phyloP scores from a whole-genome alignment of 2,329 filamentous ascomycete genomes.

The Aphanocladium album region DNA sequence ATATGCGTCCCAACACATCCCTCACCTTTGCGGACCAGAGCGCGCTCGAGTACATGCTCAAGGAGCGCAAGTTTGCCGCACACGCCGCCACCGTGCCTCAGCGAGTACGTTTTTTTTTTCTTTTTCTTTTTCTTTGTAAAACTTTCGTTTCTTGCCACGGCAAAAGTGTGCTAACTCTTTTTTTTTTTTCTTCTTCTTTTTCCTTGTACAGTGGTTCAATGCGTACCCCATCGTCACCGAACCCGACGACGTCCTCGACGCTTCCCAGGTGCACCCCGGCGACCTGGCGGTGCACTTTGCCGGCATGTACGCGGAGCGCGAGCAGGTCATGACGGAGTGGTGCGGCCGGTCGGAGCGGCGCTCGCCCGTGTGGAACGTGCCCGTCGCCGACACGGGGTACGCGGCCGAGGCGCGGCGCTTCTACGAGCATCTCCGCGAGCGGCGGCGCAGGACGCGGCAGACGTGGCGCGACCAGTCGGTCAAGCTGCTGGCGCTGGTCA shows the following conservation, averaged over 20 bases:
- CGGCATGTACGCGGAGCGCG: slow-evolving; percentile 2
- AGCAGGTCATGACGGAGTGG: background rate
- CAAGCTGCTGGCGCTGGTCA: background rate
- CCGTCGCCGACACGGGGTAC: background rate
- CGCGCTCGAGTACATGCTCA: slow-evolving; percentile 17
- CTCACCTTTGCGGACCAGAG: slow-evolving; percentile 17
- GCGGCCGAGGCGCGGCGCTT: background rate
- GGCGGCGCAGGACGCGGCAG: background rate
- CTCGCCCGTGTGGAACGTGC: background rate
- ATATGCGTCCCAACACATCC: slow-evolving; percentile 14
- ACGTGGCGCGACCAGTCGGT: background rate
- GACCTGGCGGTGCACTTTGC: slow-evolving; percentile 20
- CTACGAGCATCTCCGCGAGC: background rate
- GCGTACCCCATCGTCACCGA: slow-evolving; percentile 10
- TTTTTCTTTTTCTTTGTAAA: background rate
- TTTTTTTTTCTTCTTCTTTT: too few species aligned
- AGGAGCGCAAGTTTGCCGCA: slow-evolving; percentile 11
- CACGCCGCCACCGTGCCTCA: slow-evolving; percentile 15
- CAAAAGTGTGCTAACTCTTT: background rate
- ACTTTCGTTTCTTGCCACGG: background rate
- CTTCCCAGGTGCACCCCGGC: slow-evolving; percentile 9
- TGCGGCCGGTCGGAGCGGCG: background rate
- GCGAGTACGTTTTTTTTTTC: background rate
- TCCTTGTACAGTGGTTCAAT: slow-evolving; percentile 21
- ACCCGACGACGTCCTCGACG: background rate